Evolutionary conservation across 129 eudicot species (phyloP).

Genomic region (Oenanthe sinensis): DNA sequence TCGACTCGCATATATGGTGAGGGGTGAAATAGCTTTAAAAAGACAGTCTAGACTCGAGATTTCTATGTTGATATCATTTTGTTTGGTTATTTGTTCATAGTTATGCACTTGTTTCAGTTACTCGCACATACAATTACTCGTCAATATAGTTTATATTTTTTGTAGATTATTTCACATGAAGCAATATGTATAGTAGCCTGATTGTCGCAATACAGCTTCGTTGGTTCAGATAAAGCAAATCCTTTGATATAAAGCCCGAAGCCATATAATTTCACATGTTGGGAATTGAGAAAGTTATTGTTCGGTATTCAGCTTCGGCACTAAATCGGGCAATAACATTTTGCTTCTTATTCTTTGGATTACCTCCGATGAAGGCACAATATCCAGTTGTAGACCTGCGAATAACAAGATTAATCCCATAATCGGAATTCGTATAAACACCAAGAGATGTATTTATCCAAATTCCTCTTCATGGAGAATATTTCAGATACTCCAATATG

Average conservation of each 20-base stretch:
- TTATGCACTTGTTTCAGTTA: too few relatives aligned
- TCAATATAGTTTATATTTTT: too few relatives aligned
- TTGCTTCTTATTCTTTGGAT: background rate
- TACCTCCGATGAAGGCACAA: background rate
- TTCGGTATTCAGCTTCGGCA: background rate
- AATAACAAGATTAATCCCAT: background rate
- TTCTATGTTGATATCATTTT: too few relatives aligned
- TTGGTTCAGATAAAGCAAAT: background rate
- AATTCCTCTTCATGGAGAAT: too few relatives aligned
- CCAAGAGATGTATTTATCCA: background rate
- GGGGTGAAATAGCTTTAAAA: too few relatives aligned
- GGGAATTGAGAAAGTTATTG: background rate
- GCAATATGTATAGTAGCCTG: too few relatives aligned
- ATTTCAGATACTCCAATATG: background rate
- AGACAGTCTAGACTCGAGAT: too few relatives aligned
- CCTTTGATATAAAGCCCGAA: background rate
- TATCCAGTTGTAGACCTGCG: background rate
- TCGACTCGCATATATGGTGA: too few relatives aligned
- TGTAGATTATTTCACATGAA: too few relatives aligned
- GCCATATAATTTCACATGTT: background rate
- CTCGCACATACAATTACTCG: too few relatives aligned
- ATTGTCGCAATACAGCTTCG: background rate
- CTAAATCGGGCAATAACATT: background rate
- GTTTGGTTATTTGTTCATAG: too few relatives aligned
- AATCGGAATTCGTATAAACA: slow-evolving; percentile 3